phyloP scores from a whole-genome alignment of 1,284 basidiomycete genomes.

The Ceratobasidium sp. region DNA sequence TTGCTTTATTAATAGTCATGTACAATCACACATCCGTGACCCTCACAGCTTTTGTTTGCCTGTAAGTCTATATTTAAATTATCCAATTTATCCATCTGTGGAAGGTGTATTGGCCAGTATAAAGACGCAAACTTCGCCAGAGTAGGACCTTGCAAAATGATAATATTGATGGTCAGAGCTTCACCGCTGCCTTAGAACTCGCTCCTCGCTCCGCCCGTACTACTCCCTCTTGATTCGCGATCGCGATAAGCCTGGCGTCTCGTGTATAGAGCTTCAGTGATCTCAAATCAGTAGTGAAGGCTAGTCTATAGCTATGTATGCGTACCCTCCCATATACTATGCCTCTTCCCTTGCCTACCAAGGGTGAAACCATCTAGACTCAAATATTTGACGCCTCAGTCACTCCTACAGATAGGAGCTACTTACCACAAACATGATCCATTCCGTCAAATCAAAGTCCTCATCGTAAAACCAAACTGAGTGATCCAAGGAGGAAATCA shows the following conservation, averaged over 20 bases:
- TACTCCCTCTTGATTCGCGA: slow-evolving; percentile 83
- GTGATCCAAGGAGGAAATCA: slow-evolving; percentile 86
- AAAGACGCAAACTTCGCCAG: too few species aligned
- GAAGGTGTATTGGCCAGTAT: too few species aligned
- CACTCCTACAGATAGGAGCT: slow-evolving; percentile 9
- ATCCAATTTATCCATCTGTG: too few species aligned
- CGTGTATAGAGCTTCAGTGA: slow-evolving; percentile 77
- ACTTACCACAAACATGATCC: slow-evolving; percentile 79
- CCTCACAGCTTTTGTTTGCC: too few species aligned
- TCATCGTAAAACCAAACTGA: slow-evolving; percentile 82
- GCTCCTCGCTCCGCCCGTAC: slow-evolving; percentile 59
- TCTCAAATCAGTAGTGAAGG: neutral
- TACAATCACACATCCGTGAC: neutral
- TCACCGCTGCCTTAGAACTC: slow-evolving; percentile 49
- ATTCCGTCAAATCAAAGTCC: slow-evolving; percentile 77
- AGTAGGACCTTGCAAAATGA: too few species aligned
- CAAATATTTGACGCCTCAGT: neutral
- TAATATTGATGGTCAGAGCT: slow-evolving; percentile 51
- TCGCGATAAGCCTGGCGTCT: slow-evolving; percentile 74
- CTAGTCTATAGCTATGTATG: neutral
- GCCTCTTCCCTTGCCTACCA: slow-evolving; percentile 73
- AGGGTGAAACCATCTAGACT: slow-evolving; percentile 66
- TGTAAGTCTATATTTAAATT: too few species aligned
- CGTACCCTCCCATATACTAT: slow-evolving; percentile 73
- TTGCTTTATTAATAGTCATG: too few species aligned